A percentile compares a stretch with the other conserved stretches of the same genome.
Conservation (phyloP, 345 rosid genomes). For the Syzygium aromaticum region DNA sequence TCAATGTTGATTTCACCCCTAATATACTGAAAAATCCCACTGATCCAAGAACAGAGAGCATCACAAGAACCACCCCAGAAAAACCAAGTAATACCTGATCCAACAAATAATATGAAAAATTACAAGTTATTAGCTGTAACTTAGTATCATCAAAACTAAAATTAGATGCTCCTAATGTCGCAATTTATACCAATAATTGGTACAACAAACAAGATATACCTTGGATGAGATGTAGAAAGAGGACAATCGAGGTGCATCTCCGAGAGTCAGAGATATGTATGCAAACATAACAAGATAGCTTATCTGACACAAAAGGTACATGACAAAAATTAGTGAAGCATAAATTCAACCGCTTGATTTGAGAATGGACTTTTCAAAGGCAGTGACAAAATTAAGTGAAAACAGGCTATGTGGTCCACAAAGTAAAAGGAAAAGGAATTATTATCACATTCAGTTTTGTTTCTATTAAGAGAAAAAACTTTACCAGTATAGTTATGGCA, state of each 20-base stretch:
- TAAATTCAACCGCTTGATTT: neutral
- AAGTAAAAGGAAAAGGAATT: neutral
- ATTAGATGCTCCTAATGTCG: neutral
- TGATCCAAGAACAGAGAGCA: constrained; percentile 94
- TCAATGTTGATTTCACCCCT: constrained; percentile 90
- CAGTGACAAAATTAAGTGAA: neutral
- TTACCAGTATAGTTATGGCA: constrained; percentile 78
- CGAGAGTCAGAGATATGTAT: constrained; percentile 86
- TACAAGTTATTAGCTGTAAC: neutral
- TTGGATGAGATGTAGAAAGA: constrained; percentile 79
- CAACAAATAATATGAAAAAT: constrained; percentile 6
- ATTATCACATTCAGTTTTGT: neutral
- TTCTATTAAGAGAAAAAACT: neutral
- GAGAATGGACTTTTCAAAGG: neutral
- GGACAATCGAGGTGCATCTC: constrained; percentile 61
- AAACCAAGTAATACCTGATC: constrained; percentile 88
- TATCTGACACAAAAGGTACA: constrained; percentile 43
- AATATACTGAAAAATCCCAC: constrained; percentile 92
- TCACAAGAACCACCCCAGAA: constrained; percentile 91
- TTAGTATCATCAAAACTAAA: neutral
- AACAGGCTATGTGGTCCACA: neutral
- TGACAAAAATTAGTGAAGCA: neutral
- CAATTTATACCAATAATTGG: neutral
- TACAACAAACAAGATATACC: constrained; percentile 28
- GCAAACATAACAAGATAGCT: constrained; percentile 99